Conservation (phyloP, 1,139 yeast genomes). For the Pichia sp. region DNA sequence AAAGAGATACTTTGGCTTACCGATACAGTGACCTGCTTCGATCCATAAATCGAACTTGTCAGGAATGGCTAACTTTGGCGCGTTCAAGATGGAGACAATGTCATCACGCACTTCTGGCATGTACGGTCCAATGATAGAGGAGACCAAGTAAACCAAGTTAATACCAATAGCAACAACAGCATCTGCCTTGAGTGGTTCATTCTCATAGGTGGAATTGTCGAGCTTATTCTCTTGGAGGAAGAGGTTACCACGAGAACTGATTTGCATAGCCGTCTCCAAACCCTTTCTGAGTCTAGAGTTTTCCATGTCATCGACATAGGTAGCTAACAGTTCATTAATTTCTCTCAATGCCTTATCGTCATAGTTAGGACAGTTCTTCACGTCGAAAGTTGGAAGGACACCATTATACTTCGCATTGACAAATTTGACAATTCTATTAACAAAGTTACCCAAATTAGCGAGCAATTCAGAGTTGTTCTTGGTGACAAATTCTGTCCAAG, state of each 20-base stretch:
- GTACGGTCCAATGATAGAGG: slow-evolving; percentile 76
- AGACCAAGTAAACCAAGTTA: slow-evolving; percentile 76
- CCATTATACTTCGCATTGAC: slow-evolving; percentile 88
- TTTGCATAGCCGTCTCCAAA: slow-evolving; percentile 82
- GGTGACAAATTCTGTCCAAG: slow-evolving; percentile 94
- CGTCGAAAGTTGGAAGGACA: slow-evolving; percentile 63
- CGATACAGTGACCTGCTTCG: slow-evolving; percentile 78
- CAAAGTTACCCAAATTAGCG: slow-evolving; percentile 95
- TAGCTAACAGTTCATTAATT: slow-evolving; percentile 50
- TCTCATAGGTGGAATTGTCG: slow-evolving; percentile 76
- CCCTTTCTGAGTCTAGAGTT: slow-evolving; percentile 79
- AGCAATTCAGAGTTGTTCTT: slow-evolving; percentile 88
- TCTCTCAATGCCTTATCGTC: slow-evolving; percentile 42
- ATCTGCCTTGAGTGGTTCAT: slow-evolving; percentile 74
- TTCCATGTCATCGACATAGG: slow-evolving; percentile 70
- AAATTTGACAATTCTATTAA: slow-evolving; percentile 87
- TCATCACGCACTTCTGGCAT: slow-evolving; percentile 78
- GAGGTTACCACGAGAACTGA: slow-evolving; percentile 89
- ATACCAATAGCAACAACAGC: slow-evolving; percentile 91
- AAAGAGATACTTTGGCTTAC: slow-evolving; percentile 87
- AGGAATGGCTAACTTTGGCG: slow-evolving; percentile 71
- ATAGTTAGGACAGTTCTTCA: slow-evolving; percentile 38
- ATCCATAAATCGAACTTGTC: slow-evolving; percentile 66
- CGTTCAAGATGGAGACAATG: slow-evolving; percentile 74
- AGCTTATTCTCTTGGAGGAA: slow-evolving; percentile 94